phyloP scores from a whole-genome alignment of 306 rosid genomes.

The Dryas octopetala region DNA sequence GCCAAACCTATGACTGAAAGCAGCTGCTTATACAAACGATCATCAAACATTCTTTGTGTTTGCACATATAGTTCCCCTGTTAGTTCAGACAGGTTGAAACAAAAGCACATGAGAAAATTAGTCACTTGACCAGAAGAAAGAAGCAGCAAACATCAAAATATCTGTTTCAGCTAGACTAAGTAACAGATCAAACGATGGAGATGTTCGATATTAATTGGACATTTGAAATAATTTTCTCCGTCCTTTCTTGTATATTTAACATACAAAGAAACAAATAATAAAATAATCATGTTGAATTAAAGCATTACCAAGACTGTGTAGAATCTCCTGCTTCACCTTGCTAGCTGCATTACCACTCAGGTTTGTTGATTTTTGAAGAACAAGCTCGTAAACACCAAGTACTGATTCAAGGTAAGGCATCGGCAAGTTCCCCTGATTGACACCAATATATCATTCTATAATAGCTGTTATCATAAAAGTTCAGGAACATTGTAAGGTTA shows the following conservation, averaged over 20 bases:
- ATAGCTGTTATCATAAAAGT: background rate
- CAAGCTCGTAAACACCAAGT: constrained; percentile 72
- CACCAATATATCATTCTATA: constrained; percentile 29
- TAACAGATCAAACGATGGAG: background rate
- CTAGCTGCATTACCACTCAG: constrained; percentile 55
- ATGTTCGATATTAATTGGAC: background rate
- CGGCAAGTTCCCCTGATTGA: constrained; percentile 82
- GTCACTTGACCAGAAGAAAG: background rate
- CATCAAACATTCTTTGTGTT: constrained; percentile 76
- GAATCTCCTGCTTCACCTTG: constrained; percentile 93
- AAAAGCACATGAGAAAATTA: background rate
- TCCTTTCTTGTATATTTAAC: background rate
- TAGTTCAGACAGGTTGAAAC: constrained; percentile 24
- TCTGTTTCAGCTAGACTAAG: background rate
- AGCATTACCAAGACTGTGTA: constrained; percentile 88
- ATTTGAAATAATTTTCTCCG: background rate
- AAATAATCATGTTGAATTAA: constrained; percentile 22
- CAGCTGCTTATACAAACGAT: constrained; percentile 63
- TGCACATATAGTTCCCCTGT: constrained; percentile 91
- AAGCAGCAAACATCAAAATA: background rate
- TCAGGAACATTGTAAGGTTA: background rate
- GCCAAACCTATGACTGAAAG: constrained; percentile 63
- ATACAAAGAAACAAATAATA: constrained; percentile 9
- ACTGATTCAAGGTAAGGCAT: constrained; percentile 77
- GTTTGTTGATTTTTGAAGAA: constrained; percentile 67